Conservation (phyloP, 306 rosid genomes). For the Gastrolobium bilobum region DNA sequence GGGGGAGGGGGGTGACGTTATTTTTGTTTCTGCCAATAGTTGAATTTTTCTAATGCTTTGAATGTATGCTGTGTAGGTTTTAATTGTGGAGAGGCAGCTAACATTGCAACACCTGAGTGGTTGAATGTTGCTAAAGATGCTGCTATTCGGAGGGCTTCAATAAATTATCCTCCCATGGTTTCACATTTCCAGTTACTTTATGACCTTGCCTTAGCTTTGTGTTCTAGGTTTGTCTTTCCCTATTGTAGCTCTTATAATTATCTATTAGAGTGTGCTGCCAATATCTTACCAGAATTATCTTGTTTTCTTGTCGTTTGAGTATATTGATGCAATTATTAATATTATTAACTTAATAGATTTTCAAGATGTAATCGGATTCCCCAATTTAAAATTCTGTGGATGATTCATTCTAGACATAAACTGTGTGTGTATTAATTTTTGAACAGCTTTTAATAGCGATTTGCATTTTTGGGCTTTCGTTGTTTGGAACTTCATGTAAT, state of each 20-base stretch:
- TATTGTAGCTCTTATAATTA: conserved; percentile 45
- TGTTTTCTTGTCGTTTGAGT: conserved; percentile 25
- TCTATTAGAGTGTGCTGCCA: conserved; percentile 28
- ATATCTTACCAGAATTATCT: conserved; percentile 26
- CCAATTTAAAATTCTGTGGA: conserved; percentile 29
- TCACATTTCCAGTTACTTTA: conserved; percentile 98
- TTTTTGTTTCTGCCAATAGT: conserved; percentile 31
- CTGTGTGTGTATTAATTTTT: background rate
- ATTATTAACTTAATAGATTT: conserved; percentile 15
- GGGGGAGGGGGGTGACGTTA: background rate
- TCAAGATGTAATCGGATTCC: conserved; percentile 8
- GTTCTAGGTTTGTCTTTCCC: conserved; percentile 81
- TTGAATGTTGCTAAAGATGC: conserved; percentile 96
- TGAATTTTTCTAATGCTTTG: conserved; percentile 50
- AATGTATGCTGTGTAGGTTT: conserved; percentile 70
- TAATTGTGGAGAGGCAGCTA: conserved; percentile 98
- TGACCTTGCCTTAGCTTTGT: conserved; percentile 92
- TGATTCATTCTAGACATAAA: conserved; percentile 36
- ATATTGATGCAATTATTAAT: conserved; percentile 16
- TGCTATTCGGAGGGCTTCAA: conserved; percentile 97
- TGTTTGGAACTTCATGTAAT: conserved; percentile 19
- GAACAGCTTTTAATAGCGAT: background rate
- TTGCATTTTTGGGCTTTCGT: background rate
- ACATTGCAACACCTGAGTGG: conserved; percentile 99
- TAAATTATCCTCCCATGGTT: conserved; percentile 98